Evolutionary conservation across 2,329 filamentous ascomycete genomes (phyloP), one percentile per base, ranked within the genome.

Genomic region (Phoma sp.): DNA sequence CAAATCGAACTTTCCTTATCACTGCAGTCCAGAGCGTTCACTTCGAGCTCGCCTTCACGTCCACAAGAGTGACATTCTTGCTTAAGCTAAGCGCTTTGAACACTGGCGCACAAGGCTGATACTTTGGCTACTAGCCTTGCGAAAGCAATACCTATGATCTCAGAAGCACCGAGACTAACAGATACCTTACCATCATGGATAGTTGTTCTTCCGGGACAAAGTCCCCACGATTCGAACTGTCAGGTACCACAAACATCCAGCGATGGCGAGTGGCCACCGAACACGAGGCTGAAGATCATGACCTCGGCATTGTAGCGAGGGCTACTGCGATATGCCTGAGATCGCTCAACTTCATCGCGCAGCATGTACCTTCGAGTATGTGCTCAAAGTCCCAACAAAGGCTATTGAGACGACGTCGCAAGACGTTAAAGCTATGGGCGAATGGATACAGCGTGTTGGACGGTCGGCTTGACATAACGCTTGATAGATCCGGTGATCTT

Each of bases 401-500:
- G 12, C 32, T 36, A 2, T 51, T 68, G 12, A 41, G 48, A 8
- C 61, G 64, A 29, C 55, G 48, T 46, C 31, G 53, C 21, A 24
- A 36, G 31, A 60, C 38, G 4, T 27, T 69, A 9, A 50, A 47
- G 19, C 54, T 69, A 9, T 69, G 65, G 64, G 51, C 43, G 4
- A 56, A 62, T 10, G 64, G 63, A 10, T 54, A 67, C 39, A 43
- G 44, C 3, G 60, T 50, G 1, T 35, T 24, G 7, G 32, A 51
- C 4, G 61, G 65, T 6, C 51, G 41, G 13, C 46, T 69, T 9
- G 65, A 69, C 40, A 6, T 24, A 3, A 15, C 52, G 0, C 53
- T 69, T n/a, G 54, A 65, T n/a, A 36, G 46, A 10, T 67, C 63
- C 2, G 63, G 52, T 19, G 33, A 35, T 10, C 40, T 69, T 5